These are phyloP conservation scores for Stygiomarasmius scandens DNA, from an alignment of 1,284 basidiomycete species.

Conservation along the genomic window DNA sequence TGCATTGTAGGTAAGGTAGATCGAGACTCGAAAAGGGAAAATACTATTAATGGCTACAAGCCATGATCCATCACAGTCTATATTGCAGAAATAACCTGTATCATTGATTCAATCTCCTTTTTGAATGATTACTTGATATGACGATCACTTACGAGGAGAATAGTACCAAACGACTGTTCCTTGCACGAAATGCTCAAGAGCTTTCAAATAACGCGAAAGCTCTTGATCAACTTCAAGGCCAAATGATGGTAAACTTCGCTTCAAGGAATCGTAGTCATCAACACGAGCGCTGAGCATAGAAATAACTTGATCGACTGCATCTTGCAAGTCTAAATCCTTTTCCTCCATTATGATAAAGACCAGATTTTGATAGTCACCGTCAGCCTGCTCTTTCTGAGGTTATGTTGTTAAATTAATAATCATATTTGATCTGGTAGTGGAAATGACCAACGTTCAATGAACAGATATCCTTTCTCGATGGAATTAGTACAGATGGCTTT, in stretches of 20 bases:
- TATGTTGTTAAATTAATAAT: conserved; percentile 14
- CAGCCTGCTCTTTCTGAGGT: conserved; percentile 49
- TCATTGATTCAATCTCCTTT: too few species aligned
- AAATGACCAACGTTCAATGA: conserved; percentile 45
- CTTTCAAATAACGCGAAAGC: conserved; percentile 38
- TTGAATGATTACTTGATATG: too few species aligned
- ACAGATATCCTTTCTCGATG: conserved; percentile 53
- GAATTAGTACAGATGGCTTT: too few species aligned
- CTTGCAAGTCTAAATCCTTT: conserved; percentile 43
- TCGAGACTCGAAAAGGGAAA: too few species aligned
- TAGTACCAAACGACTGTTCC: conserved; percentile 54
- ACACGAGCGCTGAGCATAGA: conserved; percentile 45
- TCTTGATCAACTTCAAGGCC: conserved; percentile 42
- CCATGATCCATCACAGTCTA: too few species aligned
- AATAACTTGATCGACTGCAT: conserved; percentile 43
- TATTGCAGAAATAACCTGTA: too few species aligned
- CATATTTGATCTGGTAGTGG: conserved; percentile 3
- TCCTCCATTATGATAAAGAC: conserved; percentile 51
- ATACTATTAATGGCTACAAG: too few species aligned
- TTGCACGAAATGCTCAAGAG: conserved; percentile 50
- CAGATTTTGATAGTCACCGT: conserved; percentile 53
- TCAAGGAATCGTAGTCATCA: conserved; percentile 40
- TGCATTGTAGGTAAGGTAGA: too few species aligned
- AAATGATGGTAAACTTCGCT: conserved; percentile 43
- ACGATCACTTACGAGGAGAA: conserved; percentile 28